These are phyloP conservation scores for Barnettozyma pratensis DNA, from an alignment of 805 yeast species.

Conservation along the genomic window DNA sequence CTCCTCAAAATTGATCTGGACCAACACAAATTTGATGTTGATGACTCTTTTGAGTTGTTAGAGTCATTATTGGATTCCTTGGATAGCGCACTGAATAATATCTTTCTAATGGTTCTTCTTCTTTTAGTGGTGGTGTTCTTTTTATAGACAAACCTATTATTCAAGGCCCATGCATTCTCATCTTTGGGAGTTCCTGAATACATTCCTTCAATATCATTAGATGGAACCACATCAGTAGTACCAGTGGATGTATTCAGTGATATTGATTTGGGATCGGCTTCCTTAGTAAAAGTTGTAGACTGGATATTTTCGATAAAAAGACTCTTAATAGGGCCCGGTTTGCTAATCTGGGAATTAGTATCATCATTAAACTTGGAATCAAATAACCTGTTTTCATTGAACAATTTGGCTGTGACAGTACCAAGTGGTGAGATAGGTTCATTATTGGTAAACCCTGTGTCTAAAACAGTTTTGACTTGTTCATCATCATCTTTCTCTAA, in stretches of 20 bases:
- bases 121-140: constrained; percentile 1
- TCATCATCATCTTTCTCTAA: not conserved
- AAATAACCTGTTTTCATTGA: constrained; percentile 1
- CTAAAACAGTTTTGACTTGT: not conserved
- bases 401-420: constrained; percentile 12
- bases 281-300: not conserved
- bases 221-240: not conserved
- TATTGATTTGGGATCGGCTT: not conserved
- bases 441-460: not conserved
- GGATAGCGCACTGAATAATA: constrained; percentile 14
- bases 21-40: constrained; percentile 10
- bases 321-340: not conserved
- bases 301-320: not conserved
- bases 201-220: not conserved
- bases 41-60: not conserved
- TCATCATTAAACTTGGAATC: not conserved
- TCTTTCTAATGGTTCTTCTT: constrained; percentile 14
- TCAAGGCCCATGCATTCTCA: constrained; percentile 6
- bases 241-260: not conserved
- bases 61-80: not conserved
- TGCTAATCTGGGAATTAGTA: not conserved
- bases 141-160: constrained; percentile 12
- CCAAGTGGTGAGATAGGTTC: constrained; percentile 11
- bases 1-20: constrained; percentile 9
- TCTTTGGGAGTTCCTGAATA: not conserved